These are phyloP conservation scores for Coemansia sp. DNA, from an alignment of 192 early-diverging fungal genomes.

Conservation along the genomic window DNA sequence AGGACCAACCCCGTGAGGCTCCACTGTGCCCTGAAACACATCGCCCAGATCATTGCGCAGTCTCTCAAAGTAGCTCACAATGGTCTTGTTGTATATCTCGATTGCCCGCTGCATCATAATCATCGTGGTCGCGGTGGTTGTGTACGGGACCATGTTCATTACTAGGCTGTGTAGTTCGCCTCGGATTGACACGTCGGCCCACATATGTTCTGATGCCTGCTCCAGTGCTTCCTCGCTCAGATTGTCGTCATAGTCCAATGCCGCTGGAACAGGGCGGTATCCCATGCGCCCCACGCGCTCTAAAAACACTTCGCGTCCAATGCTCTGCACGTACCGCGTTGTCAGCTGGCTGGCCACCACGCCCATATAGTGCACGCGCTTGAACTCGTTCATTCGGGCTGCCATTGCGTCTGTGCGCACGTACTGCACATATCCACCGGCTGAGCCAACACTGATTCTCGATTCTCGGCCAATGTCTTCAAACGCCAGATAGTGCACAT, in stretches of 20 bases:
- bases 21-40: conserved; percentile 1
- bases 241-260: conserved; percentile 17
- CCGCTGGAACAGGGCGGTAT: conserved; percentile 30
- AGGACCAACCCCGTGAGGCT: not conserved
- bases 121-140: conserved; percentile 28
- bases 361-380: conserved; percentile 27
- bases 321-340: conserved; percentile 19
- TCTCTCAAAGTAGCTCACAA: conserved; percentile 12
- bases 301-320: conserved; percentile 21
- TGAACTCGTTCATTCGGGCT: conserved; percentile 15
- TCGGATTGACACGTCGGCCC: conserved; percentile 32
- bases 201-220: conserved; percentile 11
- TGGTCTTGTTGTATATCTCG: conserved; percentile 38
- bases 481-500: conserved; percentile 28
- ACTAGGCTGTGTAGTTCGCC: conserved; percentile 30
- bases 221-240: conserved; percentile 27
- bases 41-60: not conserved
- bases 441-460: not conserved
- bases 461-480: conserved; percentile 14
- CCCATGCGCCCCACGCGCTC: conserved; percentile 19
- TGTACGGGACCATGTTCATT: conserved; percentile 24
- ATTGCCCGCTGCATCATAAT: conserved; percentile 40
- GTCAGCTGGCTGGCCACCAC: conserved; percentile 22
- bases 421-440: not conserved
- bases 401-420: conserved; percentile 10